Base-by-base conservation (phyloP, 2,329 filamentous ascomycete genomes). In the Talaromyces marneffei region DNA sequence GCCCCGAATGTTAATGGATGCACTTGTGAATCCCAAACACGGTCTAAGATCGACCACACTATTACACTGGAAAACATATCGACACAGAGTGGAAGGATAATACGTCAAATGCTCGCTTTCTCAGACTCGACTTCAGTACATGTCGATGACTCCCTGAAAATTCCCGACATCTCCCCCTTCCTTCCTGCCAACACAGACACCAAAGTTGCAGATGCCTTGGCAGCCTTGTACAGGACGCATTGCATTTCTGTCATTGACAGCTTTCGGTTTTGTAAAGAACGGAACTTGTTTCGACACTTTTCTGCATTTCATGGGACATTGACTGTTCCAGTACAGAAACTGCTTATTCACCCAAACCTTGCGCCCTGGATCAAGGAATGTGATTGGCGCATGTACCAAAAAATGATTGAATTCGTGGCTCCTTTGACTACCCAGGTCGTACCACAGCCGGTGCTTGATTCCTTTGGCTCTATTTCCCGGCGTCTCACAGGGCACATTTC, bases 191-290 rank as follows among this genome's bases (percentile, higher is more conserved):
- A 90, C 60, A 96, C 92, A 6, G 94, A 99, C 72, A 80, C 84
- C 0, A 93, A 97, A 70, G 89, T 92, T 7, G 92, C 92, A 27
- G 90, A 90, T 69, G 92, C 92, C 3, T 80, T 99, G 23, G 86
- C 87, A 39, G 92, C 93, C 4, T 82, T 97, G 25, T 99, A 99
- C 72, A 87, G 92, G 55, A 94, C 93, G 2, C 93, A 97, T 72
- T 96, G 92, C 73, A 97, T 94, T 14, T 97, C 92, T 0, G 83
- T 99, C 4, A 89, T 99, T 33, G 94, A 99, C 75, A 93, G 91
- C 68, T 92, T 99, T 64, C 89, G 94, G 31, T 97, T 91, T 74
- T 97, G 93, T 81, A 95, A 94, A 71, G 91, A 97, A 75, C 96
- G 96, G 77, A 93, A 92, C 6, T 96, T 99, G 74, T 96, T 96